Percentiles rank a stretch among this genome's conserved stretches.
These are phyloP conservation scores for Ceratobasidium sp. DNA, from an alignment of 1,284 basidiomycete genomes.

Conservation along the genomic window DNA sequence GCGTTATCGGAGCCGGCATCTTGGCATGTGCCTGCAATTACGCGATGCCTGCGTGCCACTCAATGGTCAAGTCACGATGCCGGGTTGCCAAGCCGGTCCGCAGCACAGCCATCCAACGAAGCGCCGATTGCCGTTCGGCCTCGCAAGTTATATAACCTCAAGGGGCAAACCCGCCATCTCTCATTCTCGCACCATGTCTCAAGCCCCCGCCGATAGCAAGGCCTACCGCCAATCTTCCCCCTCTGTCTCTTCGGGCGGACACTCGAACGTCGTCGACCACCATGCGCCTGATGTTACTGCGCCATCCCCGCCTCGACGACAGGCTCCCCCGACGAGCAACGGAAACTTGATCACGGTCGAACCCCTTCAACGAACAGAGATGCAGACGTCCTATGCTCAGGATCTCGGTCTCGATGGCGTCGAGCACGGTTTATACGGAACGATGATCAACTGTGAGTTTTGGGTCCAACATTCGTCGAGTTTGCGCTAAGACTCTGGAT, in stretches of 20 bases:
- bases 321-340: conserved; percentile 53
- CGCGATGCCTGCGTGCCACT: background rate
- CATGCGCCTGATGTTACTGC: conserved; percentile 75
- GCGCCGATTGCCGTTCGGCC: conserved; percentile 28
- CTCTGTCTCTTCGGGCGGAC: conserved; percentile 16
- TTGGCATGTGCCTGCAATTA: background rate
- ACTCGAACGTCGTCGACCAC: conserved; percentile 75
- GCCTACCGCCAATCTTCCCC: conserved; percentile 61
- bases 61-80: conserved; percentile 18
- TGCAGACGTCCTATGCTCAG: conserved; percentile 93
- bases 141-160: conserved; percentile 8
- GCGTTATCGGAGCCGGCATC: conserved; percentile 13
- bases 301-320: conserved; percentile 54
- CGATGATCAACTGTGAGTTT: conserved; percentile 72
- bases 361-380: conserved; percentile 83
- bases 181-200: conserved; percentile 39
- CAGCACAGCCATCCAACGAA: conserved; percentile 41
- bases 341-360: conserved; percentile 76
- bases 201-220: conserved; percentile 61
- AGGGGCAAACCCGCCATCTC: background rate
- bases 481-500: background rate
- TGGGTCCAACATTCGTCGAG: background rate
- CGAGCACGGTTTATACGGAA: conserved; percentile 89
- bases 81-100: conserved; percentile 17
- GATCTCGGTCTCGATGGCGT: conserved; percentile 77